Percentiles rank a stretch among this genome's conserved stretches.
phyloP scores from a whole-genome alignment of 2,329 filamentous ascomycete genomes.

The Ophiognomonia clavigignenti-juglandacearum region DNA sequence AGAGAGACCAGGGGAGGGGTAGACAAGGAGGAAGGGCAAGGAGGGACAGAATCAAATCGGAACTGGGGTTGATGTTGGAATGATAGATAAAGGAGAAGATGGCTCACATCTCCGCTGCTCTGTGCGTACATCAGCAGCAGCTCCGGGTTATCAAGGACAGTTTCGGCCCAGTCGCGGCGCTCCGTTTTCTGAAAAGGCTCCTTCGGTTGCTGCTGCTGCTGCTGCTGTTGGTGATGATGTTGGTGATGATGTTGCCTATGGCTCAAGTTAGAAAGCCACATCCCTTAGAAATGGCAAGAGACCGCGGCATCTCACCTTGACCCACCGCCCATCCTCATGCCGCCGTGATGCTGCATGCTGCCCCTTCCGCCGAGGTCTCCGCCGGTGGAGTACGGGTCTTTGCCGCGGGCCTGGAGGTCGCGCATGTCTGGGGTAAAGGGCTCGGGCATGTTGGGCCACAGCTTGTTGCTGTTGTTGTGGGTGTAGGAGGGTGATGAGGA shows the following conservation, averaged over 20 bases:
- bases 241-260: background rate
- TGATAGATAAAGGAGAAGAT: background rate
- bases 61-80: too few relatives aligned
- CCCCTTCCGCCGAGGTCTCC: conserved; percentile 27
- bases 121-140: conserved; percentile 55
- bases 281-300: too few relatives aligned
- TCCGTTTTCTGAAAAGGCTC: conserved; percentile 40
- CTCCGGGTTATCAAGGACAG: conserved; percentile 53
- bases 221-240: background rate
- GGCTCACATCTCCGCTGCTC: conserved; percentile 48
- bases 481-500: conserved; percentile 20
- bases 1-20: background rate
- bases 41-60: too few relatives aligned
- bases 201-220: conserved; percentile 8
- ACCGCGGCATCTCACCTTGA: background rate
- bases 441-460: conserved; percentile 10
- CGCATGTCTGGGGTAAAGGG: conserved; percentile 47
- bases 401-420: conserved; percentile 55
- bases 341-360: conserved; percentile 22
- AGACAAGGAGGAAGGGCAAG: too few relatives aligned
- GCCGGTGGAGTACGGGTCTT: conserved; percentile 44
- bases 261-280: too few relatives aligned
- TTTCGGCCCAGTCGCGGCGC: conserved; percentile 43
- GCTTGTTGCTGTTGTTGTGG: conserved; percentile 29
- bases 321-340: conserved; percentile 3